Base-by-base conservation (phyloP, 257 asterid species). In the Solanum rostratum region DNA sequence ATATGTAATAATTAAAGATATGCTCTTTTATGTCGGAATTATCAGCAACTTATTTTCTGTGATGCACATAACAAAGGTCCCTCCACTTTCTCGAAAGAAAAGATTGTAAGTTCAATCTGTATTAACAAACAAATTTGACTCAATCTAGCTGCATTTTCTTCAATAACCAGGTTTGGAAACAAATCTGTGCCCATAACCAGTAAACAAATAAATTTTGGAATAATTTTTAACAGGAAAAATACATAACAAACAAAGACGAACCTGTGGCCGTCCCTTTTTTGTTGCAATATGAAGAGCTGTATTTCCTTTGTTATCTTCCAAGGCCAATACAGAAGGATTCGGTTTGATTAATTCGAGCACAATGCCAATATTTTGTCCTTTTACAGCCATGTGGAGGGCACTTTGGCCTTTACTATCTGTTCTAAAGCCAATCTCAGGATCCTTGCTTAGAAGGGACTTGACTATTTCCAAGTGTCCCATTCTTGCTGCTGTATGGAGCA, bases 381-480 rank as follows among this genome's bases (percentile, higher is more conserved):
- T 95, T 66, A 94, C 95, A 7, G 99, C 98, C 99, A 97, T 97
- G 89, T 95, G 98, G 85, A 97, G 82, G 8, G 99, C 97, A 3
- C 97, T 94, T 88, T 97, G 99, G 50, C 98, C 98, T 90, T 97
- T 97, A 39, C 94, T 89, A 83, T 97, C 99, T 5, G 93, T 90
- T 91, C 97, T 90, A 62, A 92, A 93, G 29, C 97, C 95, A 50
- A 91, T 91, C 80, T 89, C 91, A 7, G 95, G 91, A 84, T 95
- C 98, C 84, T 92, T 95, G 53, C 85, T 86, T 39, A 93, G 71
- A 79, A 97, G 93, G 54, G 96, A 92, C 87, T 89, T 97, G 81
- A 97, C 96, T 22, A 95, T 97, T 88, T 93, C 98, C 92, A 95
- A 88, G 91, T 91, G 96, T 53, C 98, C 98, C 98, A 97, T 93